Evolutionary conservation across 805 yeast genomes (phyloP), one percentile per base, ranked within the genome.

Genomic region (Ogataea angusta): DNA sequence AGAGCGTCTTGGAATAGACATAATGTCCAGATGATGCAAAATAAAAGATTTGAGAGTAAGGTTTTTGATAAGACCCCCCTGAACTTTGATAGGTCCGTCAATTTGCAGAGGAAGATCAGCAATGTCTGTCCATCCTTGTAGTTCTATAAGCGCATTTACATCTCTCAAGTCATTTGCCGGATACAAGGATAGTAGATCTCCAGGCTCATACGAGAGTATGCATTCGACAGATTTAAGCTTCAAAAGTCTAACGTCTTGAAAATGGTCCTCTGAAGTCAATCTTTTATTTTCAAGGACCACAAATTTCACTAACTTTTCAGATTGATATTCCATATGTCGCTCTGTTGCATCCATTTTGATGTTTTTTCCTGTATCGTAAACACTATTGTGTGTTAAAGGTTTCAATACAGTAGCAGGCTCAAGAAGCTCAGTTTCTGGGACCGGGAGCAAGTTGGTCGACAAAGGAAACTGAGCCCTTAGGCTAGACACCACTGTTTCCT

Each of bases 211-310:
- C 2, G n/a, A 10, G 8, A 24, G 7, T 12, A 24, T 7, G 14
- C 14, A 24, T 52, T 44, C 10, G 69, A 53, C 1, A 53, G 57
- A 4, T 19, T 65, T 60, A 13, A 87, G 65, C 0, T 59, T 55
- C 10, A 89, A 60, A 39, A 75, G 78, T 27, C 96, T 70, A 2
- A 91, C 95, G 58, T 93, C 98, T 61, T 93, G 98, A 64, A 87
- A 88, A 64, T 93, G 98, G 37, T 77, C 81, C 0, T 49, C 45
- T 0, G 75, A 60, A 0, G 98, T 91, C 12, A 93, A 65, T 43
- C 96, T 64, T 1, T 62, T 47, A 54, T 87, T 87, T 2, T 46
- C 32, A 0, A 85, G 95, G 6, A 38, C 57, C 43, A 15, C 51
- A 33, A 52, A 30, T 17, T 17, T 16, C 8, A 19, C 13, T 13